Evolutionary conservation across 2,329 filamentous ascomycete species (phyloP).

Genomic region (Penicillium sp.): DNA sequence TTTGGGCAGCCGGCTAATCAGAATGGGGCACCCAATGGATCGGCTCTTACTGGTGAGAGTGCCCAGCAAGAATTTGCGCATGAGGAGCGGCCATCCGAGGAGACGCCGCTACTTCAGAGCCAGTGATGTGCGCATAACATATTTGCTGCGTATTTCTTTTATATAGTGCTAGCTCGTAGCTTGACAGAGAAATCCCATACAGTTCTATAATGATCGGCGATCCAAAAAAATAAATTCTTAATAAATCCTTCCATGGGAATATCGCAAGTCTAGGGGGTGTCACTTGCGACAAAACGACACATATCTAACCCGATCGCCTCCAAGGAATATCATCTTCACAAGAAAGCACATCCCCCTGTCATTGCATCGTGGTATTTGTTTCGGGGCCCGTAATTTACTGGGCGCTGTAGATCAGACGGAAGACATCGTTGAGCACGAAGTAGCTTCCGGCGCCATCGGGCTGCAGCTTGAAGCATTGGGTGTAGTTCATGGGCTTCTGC

Average conservation of each 20-base stretch:
- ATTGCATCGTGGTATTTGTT: conserved; percentile 20
- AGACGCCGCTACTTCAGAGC: conserved; percentile 36
- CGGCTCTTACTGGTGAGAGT: conserved; percentile 7
- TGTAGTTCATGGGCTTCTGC: conserved; percentile 84
- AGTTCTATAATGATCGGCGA: conserved; percentile 4
- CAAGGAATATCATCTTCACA: conserved; percentile 5
- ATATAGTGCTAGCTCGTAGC: neutral
- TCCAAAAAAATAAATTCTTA: conserved; percentile 6
- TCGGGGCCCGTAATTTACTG: conserved; percentile 10
- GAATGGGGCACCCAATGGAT: conserved; percentile 14
- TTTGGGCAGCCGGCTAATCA: conserved; percentile 22
- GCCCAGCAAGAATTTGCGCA: conserved; percentile 13
- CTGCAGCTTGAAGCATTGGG: conserved; percentile 81
- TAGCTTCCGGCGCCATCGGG: conserved; percentile 67
- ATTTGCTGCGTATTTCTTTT: neutral
- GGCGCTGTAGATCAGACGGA: conserved; percentile 73
- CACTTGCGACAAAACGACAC: neutral
- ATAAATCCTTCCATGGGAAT: neutral
- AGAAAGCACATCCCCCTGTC: conserved; percentile 4
- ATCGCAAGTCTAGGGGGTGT: neutral
- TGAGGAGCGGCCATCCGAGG: conserved; percentile 30
- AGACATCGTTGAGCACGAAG: conserved; percentile 92
- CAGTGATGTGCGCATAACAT: conserved; percentile 14
- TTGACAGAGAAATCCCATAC: conserved; percentile 2
- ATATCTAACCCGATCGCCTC: neutral